These are phyloP conservation scores for Blastocladiella emersonii DNA, from an alignment of 371 early-diverging fungal genomes.

Conservation along the genomic window DNA sequence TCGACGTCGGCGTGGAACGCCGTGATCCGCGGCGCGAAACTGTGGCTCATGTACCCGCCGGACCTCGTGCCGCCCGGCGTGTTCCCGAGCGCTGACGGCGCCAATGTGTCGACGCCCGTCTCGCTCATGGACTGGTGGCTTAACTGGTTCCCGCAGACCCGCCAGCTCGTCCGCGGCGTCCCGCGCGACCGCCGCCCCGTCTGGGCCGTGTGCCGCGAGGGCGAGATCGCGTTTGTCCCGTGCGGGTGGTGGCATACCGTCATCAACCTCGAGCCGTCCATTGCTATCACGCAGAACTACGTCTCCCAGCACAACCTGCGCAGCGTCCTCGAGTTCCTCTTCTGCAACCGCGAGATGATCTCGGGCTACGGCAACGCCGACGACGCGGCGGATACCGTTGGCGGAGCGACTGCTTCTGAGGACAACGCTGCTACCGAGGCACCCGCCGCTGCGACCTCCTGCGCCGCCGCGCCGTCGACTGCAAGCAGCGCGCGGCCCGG, in stretches of 20 bases:
- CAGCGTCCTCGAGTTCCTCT: slow-evolving; percentile 37
- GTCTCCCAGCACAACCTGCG: slow-evolving; percentile 34
- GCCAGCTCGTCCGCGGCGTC: slow-evolving; percentile 11
- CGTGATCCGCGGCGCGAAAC: slow-evolving; percentile 43
- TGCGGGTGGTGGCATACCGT: slow-evolving; percentile 62
- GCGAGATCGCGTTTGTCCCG: slow-evolving; percentile 54
- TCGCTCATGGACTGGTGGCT: slow-evolving; percentile 50
- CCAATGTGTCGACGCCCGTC: slow-evolving; percentile 50
- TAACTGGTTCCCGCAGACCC: slow-evolving; percentile 25
- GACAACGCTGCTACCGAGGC: too few species aligned
- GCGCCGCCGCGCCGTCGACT: too few species aligned
- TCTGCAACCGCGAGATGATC: slow-evolving; percentile 39
- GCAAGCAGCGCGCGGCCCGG: not conserved
- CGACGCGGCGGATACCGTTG: not conserved
- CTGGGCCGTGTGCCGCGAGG: slow-evolving; percentile 42
- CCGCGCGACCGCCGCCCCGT: slow-evolving; percentile 18
- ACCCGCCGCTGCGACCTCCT: too few species aligned
- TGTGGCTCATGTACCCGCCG: slow-evolving; percentile 46
- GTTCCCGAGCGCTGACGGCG: slow-evolving; percentile 41
- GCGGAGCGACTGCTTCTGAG: not conserved
- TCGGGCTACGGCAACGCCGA: slow-evolving; percentile 20
- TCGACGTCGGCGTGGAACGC: slow-evolving; percentile 58
- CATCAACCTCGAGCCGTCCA: slow-evolving; percentile 45
- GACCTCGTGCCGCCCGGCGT: slow-evolving; percentile 51
- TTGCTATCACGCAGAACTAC: slow-evolving; percentile 53